Percentiles rank a stretch among this genome's conserved stretches.
These are phyloP conservation scores for Hericium erinaceus DNA, from an alignment of 768 basidiomycete genomes.

Conservation along the genomic window DNA sequence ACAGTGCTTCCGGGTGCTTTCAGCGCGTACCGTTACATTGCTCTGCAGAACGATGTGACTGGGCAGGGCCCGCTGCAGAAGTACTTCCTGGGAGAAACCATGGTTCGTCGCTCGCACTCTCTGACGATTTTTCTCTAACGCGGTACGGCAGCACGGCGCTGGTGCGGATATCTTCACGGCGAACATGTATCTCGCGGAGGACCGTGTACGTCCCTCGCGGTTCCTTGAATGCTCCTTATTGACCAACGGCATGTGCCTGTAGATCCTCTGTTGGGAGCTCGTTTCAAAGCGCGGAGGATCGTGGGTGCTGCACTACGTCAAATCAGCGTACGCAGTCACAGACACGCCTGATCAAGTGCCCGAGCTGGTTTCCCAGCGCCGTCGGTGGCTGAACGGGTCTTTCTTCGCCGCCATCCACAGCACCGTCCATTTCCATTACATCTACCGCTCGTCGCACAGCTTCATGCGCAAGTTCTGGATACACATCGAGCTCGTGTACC, in stretches of 20 bases:
- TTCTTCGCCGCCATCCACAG: slow-evolving; percentile 97
- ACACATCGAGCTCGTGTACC: slow-evolving; percentile 89
- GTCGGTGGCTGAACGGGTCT: slow-evolving; percentile 95
- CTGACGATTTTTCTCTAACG: background rate
- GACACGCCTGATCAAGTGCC: slow-evolving; percentile 95
- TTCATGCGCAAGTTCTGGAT: slow-evolving; percentile 88
- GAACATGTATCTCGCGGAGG: slow-evolving; percentile 94
- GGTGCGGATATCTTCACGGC: slow-evolving; percentile 89
- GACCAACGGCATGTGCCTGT: slow-evolving; percentile 7
- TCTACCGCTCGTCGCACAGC: slow-evolving; percentile 83
- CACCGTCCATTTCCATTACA: slow-evolving; percentile 87
- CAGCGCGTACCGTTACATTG: slow-evolving; percentile 86
- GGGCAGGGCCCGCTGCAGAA: slow-evolving; percentile 89
- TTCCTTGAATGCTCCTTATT: background rate
- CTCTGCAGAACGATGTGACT: slow-evolving; percentile 72
- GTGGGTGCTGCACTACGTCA: slow-evolving; percentile 95
- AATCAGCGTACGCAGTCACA: slow-evolving; percentile 85
- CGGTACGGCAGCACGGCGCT: slow-evolving; percentile 49
- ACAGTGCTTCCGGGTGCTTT: slow-evolving; percentile 91
- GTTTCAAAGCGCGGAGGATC: slow-evolving; percentile 87
- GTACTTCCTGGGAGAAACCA: slow-evolving; percentile 95
- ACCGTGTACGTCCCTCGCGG: slow-evolving; percentile 40
- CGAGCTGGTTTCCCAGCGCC: slow-evolving; percentile 88
- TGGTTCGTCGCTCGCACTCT: slow-evolving; percentile 35
- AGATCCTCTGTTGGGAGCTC: slow-evolving; percentile 95